Base-by-base conservation (phyloP, 305 asterid species). In the Fraxinus dipetala region DNA sequence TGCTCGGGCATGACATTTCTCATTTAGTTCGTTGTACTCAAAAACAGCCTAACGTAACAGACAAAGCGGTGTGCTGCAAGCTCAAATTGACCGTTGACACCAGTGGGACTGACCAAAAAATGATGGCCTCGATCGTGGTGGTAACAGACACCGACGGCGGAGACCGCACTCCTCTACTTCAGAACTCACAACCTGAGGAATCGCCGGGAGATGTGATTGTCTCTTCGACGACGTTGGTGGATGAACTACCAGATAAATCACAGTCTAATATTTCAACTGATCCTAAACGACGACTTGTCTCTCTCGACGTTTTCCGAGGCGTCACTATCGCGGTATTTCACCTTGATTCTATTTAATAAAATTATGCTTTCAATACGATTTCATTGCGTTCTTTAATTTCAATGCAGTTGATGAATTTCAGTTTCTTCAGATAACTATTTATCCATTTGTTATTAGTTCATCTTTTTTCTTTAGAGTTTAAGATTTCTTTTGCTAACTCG, bases 291-390 rank as follows among this genome's bases (percentile, higher is more conserved):
- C 97, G 95, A 36, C 90, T 92, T 67, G 88, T 86, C 63, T 94
- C 97, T 78, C 94, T 94, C 67, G 98, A 94, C 86, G 95, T 94
- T 80, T 89, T 94, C 89, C 92, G 98, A 76, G 98, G 98, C 83
- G 85, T 94, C 84, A 91, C 96, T 63, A 92, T 94, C 69, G 94
- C 97, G 65, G 98, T 92, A 89, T 30, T 89, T 38, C 81, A 36
- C 78, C 84, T 76, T 32, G 40, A 59, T 67, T 43, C 14, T 45
- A 69, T 30, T 8, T 5, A n/a, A 79, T 51, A 18, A 2, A 28
- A 4, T n/a, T 32, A 18, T 26, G 11, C 8, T 70, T 18, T 26
- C 56, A 74, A 26, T 78, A 76, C 10, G 81, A 72, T 31, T 28
- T 30, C 32, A 26, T 45, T 34, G 76, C 59, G 84, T 77, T 72